A percentile compares a stretch with the other conserved stretches of the same genome.
Conservation (phyloP, 345 rosid genomes). For the Dipteronia dyeriana region DNA sequence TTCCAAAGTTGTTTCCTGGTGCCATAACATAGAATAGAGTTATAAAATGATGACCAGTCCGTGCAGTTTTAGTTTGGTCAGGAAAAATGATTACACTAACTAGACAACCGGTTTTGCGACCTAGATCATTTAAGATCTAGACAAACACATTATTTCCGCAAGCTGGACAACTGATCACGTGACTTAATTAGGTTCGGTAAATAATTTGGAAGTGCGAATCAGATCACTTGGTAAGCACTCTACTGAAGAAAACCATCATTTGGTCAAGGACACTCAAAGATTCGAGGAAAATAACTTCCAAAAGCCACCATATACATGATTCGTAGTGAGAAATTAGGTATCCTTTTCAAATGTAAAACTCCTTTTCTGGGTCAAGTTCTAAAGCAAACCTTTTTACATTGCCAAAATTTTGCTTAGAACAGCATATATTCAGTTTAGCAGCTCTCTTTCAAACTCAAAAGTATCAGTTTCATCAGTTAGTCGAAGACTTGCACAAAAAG, state of each 20-base stretch:
- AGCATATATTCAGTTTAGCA: background rate
- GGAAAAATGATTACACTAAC: too few species aligned
- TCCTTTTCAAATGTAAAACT: conserved; percentile 4
- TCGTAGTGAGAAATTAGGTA: background rate
- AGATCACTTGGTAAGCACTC: background rate
- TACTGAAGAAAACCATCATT: conserved; percentile 6
- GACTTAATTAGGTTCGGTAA: background rate
- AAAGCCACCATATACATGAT: background rate
- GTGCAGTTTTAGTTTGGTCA: too few species aligned
- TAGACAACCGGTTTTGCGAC: too few species aligned
- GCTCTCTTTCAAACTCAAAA: background rate
- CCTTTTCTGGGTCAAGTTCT: conserved; percentile 13
- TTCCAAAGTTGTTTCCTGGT: background rate
- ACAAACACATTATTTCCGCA: too few species aligned
- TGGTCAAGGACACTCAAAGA: conserved; percentile 9
- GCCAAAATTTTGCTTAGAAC: background rate
- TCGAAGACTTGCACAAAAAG: too few species aligned
- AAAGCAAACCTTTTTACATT: conserved; percentile 3
- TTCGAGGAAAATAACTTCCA: background rate
- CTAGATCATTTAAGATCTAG: too few species aligned
- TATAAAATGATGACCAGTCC: too few species aligned
- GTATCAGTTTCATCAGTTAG: background rate
- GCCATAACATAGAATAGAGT: background rate
- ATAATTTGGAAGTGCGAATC: too few species aligned
- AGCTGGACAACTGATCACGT: background rate